Evolutionary conservation across 2,329 filamentous ascomycete genomes (phyloP).

Genomic region (Keithomyces neogunnii): DNA sequence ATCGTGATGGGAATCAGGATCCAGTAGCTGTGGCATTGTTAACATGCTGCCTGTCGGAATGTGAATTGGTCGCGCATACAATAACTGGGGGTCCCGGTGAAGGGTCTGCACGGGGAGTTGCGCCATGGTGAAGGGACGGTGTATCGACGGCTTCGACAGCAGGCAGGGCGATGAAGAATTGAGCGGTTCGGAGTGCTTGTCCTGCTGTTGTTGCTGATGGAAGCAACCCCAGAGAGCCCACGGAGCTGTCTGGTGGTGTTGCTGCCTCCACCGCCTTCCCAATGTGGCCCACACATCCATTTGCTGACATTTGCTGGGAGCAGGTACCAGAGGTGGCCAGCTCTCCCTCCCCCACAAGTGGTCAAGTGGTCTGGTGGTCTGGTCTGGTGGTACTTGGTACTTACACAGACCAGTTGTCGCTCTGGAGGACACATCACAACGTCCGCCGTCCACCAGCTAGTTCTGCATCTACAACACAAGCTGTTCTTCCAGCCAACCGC

Average conservation of each 20-base stretch:
- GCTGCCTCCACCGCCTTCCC: neutral
- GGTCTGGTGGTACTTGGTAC: neutral
- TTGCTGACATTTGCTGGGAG: neutral
- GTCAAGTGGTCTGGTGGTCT: no score
- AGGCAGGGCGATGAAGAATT: neutral
- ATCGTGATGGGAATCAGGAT: slow-evolving; percentile 95
- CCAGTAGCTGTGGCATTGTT: slow-evolving; percentile 67
- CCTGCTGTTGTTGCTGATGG: neutral
- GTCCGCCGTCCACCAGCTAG: neutral
- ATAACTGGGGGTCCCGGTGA: slow-evolving; percentile 94
- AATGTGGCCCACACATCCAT: neutral
- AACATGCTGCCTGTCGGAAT: neutral
- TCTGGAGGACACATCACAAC: slow-evolving; percentile 1
- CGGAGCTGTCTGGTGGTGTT: neutral
- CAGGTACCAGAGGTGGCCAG: neutral
- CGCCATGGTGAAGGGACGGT: slow-evolving; percentile 51
- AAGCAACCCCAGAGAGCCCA: neutral
- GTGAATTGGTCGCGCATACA: slow-evolving; percentile 51
- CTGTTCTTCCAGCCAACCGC: slow-evolving; percentile 2
- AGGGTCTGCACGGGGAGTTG: slow-evolving; percentile 87
- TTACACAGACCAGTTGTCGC: neutral
- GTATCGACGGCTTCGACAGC: slow-evolving; percentile 5
- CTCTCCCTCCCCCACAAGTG: neutral
- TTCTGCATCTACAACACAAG: neutral
- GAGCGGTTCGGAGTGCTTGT: neutral